A percentile compares a stretch with the other conserved stretches of the same genome.
Conservation (phyloP, 2,329 filamentous ascomycete species). For the Cladosporium halotolerans region DNA sequence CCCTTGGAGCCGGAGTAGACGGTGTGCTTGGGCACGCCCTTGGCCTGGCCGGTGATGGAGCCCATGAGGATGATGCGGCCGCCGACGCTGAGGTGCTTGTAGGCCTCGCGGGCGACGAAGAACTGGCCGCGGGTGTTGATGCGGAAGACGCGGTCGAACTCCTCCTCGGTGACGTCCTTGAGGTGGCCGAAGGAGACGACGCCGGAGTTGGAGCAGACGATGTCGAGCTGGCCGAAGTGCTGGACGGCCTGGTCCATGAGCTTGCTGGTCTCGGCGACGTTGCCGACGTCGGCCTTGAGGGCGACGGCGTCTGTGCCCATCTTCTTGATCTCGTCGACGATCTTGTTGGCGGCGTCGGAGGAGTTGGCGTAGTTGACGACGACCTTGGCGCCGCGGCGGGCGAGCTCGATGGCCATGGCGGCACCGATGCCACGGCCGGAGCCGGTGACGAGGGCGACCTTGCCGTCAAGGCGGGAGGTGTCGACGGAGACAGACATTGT, state of each 20-base stretch:
- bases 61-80: slow-evolving; percentile 51
- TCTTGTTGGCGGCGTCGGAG: slow-evolving; percentile 56
- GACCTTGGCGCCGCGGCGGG: slow-evolving; percentile 58
- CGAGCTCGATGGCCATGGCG: slow-evolving; percentile 61
- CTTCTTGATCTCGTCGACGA: slow-evolving; percentile 61
- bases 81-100: slow-evolving; percentile 47
- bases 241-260: slow-evolving; percentile 59
- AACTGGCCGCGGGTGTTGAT: slow-evolving; percentile 59
- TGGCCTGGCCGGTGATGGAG: slow-evolving; percentile 52
- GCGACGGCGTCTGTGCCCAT: slow-evolving; percentile 55
- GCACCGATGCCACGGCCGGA: slow-evolving; percentile 59
- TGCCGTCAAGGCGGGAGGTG: slow-evolving; percentile 48
- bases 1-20: slow-evolving; percentile 50
- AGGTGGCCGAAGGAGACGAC: slow-evolving; percentile 50
- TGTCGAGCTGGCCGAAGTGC: slow-evolving; percentile 61
- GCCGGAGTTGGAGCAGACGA: slow-evolving; percentile 64
- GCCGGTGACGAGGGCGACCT: slow-evolving; percentile 50
- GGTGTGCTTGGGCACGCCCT: slow-evolving; percentile 49
- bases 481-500: slow-evolving; percentile 35
- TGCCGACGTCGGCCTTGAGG: slow-evolving; percentile 62
- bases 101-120: slow-evolving; percentile 54
- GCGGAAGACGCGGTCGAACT: slow-evolving; percentile 54
- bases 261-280: slow-evolving; percentile 55
- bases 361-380: slow-evolving; percentile 64
- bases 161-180: slow-evolving; percentile 49